Percentiles rank a stretch among this genome's conserved stretches.
Evolutionary conservation across 2,329 filamentous ascomycete species (phyloP).

Genomic region (Fusarium mangiferae): DNA sequence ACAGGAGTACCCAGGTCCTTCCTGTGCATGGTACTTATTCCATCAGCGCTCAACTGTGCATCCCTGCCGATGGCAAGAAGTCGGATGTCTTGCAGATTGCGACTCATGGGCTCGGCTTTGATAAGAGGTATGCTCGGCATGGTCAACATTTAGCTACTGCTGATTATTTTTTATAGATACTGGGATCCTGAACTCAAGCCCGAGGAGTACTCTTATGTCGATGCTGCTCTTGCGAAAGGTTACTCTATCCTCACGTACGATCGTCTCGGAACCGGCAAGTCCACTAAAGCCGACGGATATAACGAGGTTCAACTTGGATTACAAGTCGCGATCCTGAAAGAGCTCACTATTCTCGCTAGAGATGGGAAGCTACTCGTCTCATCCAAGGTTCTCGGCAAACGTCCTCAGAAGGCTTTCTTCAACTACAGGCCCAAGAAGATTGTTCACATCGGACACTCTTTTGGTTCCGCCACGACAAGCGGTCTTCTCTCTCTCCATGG

Average conservation of each 20-base stretch:
- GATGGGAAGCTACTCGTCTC: fast-evolving
- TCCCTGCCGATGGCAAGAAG: not conserved
- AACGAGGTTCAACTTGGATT: not conserved
- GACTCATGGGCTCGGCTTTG: not conserved
- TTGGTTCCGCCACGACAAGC: not conserved
- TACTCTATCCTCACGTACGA: not conserved
- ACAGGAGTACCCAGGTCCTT: fast-evolving
- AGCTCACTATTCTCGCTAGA: not conserved
- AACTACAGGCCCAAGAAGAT: not conserved
- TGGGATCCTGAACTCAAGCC: not conserved
- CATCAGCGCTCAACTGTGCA: not conserved
- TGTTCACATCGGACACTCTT: not conserved
- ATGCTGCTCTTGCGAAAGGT: not conserved
- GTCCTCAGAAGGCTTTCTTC: fast-evolving
- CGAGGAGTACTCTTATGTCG: not conserved
- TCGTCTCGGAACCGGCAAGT: not conserved
- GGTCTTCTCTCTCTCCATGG: not conserved
- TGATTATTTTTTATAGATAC: not conserved
- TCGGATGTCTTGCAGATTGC: not conserved
- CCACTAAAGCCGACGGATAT: not conserved
- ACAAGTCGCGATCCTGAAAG: not conserved
- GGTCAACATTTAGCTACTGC: too few relatives aligned
- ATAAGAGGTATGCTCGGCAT: not conserved
- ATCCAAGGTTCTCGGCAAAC: not conserved
- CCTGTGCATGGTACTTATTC: not conserved